Percentiles rank a stretch among this genome's conserved stretches.
phyloP scores from a whole-genome alignment of 164 flowering plant species.

The Stephania japonica region DNA sequence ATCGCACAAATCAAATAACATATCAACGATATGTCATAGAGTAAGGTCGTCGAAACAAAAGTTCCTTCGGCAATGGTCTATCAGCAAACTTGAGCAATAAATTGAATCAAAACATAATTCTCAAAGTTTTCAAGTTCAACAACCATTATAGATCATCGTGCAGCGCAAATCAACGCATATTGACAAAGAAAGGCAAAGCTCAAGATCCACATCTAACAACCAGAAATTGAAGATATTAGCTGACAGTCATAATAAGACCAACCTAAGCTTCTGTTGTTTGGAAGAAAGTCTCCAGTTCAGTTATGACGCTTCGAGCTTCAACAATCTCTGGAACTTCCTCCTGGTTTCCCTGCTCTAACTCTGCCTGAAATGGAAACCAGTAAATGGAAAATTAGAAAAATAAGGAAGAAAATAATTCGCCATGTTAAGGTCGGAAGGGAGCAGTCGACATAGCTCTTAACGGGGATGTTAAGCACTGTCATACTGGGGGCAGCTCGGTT shows the following conservation, averaged over 20 bases:
- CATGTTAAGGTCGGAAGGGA: background rate
- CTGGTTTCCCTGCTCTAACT: conserved; percentile 49
- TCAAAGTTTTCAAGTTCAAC: background rate
- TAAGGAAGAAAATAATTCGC: background rate
- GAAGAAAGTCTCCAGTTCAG: conserved; percentile 47
- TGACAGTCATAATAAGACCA: background rate
- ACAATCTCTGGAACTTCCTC: conserved; percentile 54
- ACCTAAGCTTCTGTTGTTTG: conserved; percentile 34
- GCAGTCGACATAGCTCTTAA: background rate
- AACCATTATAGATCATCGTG: background rate
- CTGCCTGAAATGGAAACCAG: conserved; percentile 37
- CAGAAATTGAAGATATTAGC: background rate
- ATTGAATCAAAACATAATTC: background rate
- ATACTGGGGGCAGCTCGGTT: background rate
- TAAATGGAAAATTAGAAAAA: background rate
- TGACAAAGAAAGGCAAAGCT: background rate
- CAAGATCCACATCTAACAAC: background rate
- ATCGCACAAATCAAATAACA: background rate
- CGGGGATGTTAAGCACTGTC: background rate
- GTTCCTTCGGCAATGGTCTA: background rate
- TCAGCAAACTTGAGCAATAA: background rate
- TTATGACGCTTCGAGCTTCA: conserved; percentile 44
- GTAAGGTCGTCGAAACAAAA: background rate
- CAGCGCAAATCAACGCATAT: background rate
- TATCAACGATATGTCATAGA: too few relatives aligned